Base-by-base conservation (phyloP, 208 protist species). In the Acanthamoeba healyi region DNA sequence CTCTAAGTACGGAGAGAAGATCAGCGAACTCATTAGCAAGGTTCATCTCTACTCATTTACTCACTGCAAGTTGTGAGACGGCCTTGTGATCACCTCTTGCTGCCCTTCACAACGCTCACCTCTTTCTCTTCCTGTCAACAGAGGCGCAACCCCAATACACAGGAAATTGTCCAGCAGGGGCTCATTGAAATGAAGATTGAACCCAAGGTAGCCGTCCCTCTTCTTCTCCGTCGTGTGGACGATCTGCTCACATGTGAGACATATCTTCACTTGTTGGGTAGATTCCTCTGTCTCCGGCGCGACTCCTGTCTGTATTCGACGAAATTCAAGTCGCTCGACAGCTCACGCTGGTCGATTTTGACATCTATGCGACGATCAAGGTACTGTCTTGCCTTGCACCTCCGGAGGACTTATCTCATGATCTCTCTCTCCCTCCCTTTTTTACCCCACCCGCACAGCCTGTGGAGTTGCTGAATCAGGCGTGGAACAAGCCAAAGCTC, bases 401-500 rank as follows among this genome's bases (percentile, higher is more conserved):
- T 36, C 3, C 19, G 0, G 3, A 36, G 32, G 40, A 2, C 29
- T 0, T 36, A 89, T 26, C 70, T 32, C 15, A 65, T 94, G 0
- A 89, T 32, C 19, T 94, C 26, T 36, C 17, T 63, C 14, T 32
- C 46, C 17, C n/a, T n/a, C n/a, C 34, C 0, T 92, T 94, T 49
- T 49, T 22, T 95, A 19, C 94, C 92, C 15, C 29, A 7, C n/a
- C 15, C 2, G 94, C 96, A 10, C 32, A 97, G 94, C 96, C 96
- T 51, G 51, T 70, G 24, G 96, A 97, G 92, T 61, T 97, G 1
- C 26, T 97, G 0, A 97, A 97, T 29, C 94, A 96, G 70, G 87
- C 95, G 9, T 97, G 96, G 96, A 97, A 95, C 42, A 97, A 97
- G 67, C 77, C 96, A 32, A 97, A 97, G 56, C 38, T 95, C 17